Evolutionary conservation across 441 rosid genomes (phyloP), one percentile per base, ranked within the genome.

Genomic region (Adansonia rubrostipa): DNA sequence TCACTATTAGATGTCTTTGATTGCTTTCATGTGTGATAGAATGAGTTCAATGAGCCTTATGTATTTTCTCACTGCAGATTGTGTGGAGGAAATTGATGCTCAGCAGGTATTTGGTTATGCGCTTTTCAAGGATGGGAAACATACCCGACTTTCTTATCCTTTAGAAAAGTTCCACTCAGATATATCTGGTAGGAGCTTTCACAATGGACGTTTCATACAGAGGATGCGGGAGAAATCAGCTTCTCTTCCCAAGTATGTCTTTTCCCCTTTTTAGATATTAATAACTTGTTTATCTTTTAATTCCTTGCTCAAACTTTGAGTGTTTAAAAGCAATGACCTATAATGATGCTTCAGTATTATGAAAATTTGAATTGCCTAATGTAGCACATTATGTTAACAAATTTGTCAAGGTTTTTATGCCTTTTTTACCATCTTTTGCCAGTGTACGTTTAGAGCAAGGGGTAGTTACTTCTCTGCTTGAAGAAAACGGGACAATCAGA

Each of bases 131-230:
- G 80, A 69, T 45, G 75, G 75, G 68, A 77, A 77, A 22, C 45
- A 60, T 57, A 33, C 80, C 28, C 24, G 54, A 15, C 67, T 69
- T 50, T 44, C 80, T 9, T 77, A 69, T 36, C 80, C 80, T 14
- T 48, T 77, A 48, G 80, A 69, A 17, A 57, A 60, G 4, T 69
- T 77, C 54, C 68, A 77, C 58, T 47, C 48, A 45, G 58, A 77
- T 69, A 61, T 77, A 11, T 57, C 80, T 20, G 80, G 80, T 19
- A 69, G 80, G 75, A 60, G 80, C 80, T 70, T 77, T 60, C 80
- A 77, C 33, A 77, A 77, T 69, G 75, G 75, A 28, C 74, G 80
- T 45, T 77, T 77, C 80, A 58, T 77, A 47, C 80, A 77, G 45
- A 77, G 75, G 68, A 77, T 77, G 80, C 69, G 80, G 20, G 69